These are phyloP conservation scores for Auricularia sp. DNA, from an alignment of 768 basidiomycete genomes.

Conservation along the genomic window DNA sequence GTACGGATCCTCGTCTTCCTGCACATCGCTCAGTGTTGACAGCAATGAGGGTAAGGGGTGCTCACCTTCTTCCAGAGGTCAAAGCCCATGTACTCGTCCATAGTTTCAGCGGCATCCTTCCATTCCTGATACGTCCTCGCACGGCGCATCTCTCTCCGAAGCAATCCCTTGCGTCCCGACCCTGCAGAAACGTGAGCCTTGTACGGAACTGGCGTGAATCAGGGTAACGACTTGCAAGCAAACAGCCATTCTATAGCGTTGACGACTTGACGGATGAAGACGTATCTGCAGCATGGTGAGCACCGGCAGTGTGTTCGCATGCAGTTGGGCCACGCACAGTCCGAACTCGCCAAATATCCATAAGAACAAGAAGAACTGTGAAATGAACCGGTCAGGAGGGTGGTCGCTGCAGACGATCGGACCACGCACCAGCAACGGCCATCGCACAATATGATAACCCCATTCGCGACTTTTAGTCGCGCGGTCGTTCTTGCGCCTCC, in stretches of 20 bases:
- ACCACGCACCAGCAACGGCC: constrained; percentile 69
- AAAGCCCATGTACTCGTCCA: constrained; percentile 80
- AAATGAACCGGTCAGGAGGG: constrained; percentile 1
- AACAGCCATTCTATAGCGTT: constrained; percentile 90
- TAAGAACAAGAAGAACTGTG: constrained; percentile 70
- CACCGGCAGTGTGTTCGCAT: background rate
- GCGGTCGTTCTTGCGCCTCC: constrained; percentile 4
- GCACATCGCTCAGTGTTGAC: background rate
- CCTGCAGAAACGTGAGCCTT: constrained; percentile 32
- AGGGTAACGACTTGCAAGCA: constrained; percentile 49
- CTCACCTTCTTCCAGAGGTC: constrained; percentile 72
- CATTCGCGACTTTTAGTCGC: constrained; percentile 43
- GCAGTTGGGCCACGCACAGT: constrained; percentile 19
- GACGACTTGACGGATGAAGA: constrained; percentile 82
- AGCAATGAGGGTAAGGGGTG: background rate
- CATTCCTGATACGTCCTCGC: constrained; percentile 82
- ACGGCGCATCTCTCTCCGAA: constrained; percentile 66
- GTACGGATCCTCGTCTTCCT: constrained; percentile 70
- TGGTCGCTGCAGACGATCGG: background rate
- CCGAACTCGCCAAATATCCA: constrained; percentile 82
- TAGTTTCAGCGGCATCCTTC: constrained; percentile 65
- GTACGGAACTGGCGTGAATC: background rate
- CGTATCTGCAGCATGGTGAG: constrained; percentile 34
- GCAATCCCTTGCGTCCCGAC: constrained; percentile 72
- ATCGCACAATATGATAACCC: constrained; percentile 68